phyloP scores from a whole-genome alignment of 768 basidiomycete species.

The Collybiopsis luxurians region DNA sequence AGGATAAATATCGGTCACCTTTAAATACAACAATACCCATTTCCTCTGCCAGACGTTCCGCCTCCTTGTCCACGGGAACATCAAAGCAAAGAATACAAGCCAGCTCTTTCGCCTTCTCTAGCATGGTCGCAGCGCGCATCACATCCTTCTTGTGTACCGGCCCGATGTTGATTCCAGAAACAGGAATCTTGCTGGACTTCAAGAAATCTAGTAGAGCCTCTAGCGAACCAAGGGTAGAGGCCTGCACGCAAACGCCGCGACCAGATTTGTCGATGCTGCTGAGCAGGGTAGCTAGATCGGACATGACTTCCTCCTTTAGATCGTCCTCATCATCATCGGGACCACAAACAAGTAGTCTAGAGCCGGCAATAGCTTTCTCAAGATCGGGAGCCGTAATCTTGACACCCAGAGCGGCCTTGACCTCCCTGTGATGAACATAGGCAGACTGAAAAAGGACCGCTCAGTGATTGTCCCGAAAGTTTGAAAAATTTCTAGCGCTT shows the following conservation, averaged over 20 bases:
- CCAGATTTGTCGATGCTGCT: conserved; percentile 93
- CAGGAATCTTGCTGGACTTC: conserved; percentile 92
- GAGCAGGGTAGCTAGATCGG: conserved; percentile 84
- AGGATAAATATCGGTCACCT: conserved; percentile 44
- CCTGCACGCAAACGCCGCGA: conserved; percentile 96
- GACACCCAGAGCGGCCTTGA: conserved; percentile 95
- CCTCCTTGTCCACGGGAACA: conserved; percentile 91
- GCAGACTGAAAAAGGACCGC: conserved; percentile 64
- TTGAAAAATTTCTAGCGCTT: conserved; percentile 22
- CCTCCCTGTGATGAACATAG: conserved; percentile 96
- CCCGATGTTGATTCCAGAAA: conserved; percentile 96
- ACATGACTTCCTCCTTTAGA: conserved; percentile 93
- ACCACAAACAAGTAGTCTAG: conserved; percentile 86
- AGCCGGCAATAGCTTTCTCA: conserved; percentile 98
- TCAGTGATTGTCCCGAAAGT: no score
- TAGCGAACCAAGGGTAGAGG: conserved; percentile 93
- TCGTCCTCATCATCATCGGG: conserved; percentile 98
- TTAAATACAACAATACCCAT: conserved; percentile 94
- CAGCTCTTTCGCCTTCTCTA: conserved; percentile 94
- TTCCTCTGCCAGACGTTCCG: conserved; percentile 88
- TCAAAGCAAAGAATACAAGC: conserved; percentile 97
- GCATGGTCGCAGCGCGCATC: conserved; percentile 89
- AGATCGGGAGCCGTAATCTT: conserved; percentile 94
- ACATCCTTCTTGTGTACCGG: conserved; percentile 95
- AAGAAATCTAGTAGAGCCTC: conserved; percentile 97